These are phyloP conservation scores for Chrysanthemum makinoi DNA, from an alignment of 129 eudicot species.

Conservation along the genomic window DNA sequence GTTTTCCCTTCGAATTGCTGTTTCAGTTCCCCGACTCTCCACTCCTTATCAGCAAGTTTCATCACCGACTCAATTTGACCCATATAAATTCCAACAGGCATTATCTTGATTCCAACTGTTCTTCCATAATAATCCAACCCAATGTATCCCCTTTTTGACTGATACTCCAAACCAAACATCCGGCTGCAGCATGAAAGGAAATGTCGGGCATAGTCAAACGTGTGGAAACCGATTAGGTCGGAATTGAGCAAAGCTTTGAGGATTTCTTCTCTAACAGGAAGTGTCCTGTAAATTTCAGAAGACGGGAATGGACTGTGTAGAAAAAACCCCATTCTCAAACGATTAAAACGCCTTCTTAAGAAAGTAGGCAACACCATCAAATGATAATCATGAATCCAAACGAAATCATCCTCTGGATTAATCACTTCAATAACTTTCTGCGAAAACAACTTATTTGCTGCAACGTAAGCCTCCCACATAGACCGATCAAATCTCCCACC, in stretches of 20 bases:
- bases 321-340: conserved; percentile 76
- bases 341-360: conserved; percentile 67
- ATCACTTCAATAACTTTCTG: conserved; percentile 79
- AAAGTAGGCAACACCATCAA: conserved; percentile 76
- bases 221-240: conserved; percentile 76
- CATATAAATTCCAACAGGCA: conserved; percentile 85
- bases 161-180: conserved; percentile 83
- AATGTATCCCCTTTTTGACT: conserved; percentile 73
- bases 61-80: conserved; percentile 68
- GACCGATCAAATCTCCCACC: conserved; percentile 72
- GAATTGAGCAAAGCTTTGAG: conserved; percentile 63
- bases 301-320: conserved; percentile 84
- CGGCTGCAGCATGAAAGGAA: conserved; percentile 78
- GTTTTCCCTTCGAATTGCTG: conserved; percentile 70
- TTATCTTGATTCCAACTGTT: conserved; percentile 75
- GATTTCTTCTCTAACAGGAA: conserved; percentile 81
- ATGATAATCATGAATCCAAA: conserved; percentile 85
- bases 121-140: conserved; percentile 74
- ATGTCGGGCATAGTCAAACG: conserved; percentile 79
- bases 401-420: conserved; percentile 72
- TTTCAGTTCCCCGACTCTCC: conserved; percentile 52
- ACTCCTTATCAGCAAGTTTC: conserved; percentile 57
- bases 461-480: conserved; percentile 72
- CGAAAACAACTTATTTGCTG: conserved; percentile 59
- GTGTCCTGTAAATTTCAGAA: conserved; percentile 78